Percentiles rank a stretch among this genome's conserved stretches.
Evolutionary conservation across 345 rosid genomes (phyloP).

Genomic region (Zanthoxylum bungeanum): DNA sequence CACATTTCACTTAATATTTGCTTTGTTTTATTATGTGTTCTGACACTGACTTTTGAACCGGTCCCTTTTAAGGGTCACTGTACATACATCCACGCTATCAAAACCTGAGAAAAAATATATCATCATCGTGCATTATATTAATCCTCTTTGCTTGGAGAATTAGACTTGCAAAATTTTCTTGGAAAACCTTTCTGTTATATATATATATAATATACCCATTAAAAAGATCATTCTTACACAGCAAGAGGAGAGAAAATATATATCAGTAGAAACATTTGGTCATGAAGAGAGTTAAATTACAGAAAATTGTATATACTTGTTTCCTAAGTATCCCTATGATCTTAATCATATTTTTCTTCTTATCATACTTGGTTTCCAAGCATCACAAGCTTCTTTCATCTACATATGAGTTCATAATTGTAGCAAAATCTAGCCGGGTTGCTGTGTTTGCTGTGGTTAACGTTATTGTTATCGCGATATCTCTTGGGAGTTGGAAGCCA

Average conservation of each 20-base stretch:
- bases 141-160: neutral
- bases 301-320: neutral
- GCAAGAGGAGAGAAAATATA: neutral
- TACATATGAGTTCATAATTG: slow-evolving; percentile 12
- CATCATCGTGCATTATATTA: neutral
- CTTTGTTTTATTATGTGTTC: neutral
- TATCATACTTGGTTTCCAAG: slow-evolving; percentile 3
- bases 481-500: slow-evolving; percentile 16
- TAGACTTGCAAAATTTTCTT: neutral
- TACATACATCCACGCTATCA: neutral
- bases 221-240: neutral
- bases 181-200: neutral
- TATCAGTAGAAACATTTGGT: neutral
- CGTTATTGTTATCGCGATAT: slow-evolving; percentile 15
- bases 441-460: slow-evolving; percentile 22
- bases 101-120: neutral
- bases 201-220: neutral
- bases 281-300: slow-evolving; percentile 6
- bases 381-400: slow-evolving; percentile 13
- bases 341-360: slow-evolving; percentile 1
- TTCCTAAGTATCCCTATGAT: slow-evolving; percentile 3
- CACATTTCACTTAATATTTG: neutral
- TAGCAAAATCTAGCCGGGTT: slow-evolving; percentile 17
- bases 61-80: neutral
- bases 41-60: neutral